phyloP scores from a whole-genome alignment of 169 alveolate species.

The Plasmodium chabaudi region DNA sequence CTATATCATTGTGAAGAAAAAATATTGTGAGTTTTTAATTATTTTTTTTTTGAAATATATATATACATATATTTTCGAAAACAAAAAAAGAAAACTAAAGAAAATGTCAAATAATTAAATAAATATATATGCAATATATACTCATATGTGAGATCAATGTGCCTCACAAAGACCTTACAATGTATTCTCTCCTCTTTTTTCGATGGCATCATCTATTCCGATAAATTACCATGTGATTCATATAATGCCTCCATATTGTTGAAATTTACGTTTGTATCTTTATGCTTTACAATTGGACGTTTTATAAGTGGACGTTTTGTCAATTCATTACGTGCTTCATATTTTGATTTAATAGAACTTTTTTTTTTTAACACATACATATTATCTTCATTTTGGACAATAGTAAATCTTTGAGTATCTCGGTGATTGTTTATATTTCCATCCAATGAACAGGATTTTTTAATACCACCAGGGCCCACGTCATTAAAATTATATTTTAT shows the following conservation, averaged over 20 bases:
- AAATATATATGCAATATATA: too few relatives aligned
- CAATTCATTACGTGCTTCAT: background rate
- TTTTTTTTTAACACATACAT: background rate
- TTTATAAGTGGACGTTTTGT: background rate
- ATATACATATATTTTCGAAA: too few relatives aligned
- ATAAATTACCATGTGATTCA: background rate
- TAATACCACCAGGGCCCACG: background rate
- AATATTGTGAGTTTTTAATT: too few relatives aligned
- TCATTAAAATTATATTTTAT: background rate
- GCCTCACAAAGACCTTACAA: too few relatives aligned
- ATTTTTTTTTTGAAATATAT: too few relatives aligned
- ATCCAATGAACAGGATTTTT: background rate
- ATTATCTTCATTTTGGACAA: conserved; percentile 5
- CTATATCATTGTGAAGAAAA: too few relatives aligned
- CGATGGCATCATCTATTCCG: too few relatives aligned
- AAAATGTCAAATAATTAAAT: too few relatives aligned
- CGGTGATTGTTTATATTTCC: background rate
- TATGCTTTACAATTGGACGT: background rate
- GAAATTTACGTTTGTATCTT: too few relatives aligned
- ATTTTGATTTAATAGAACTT: background rate
- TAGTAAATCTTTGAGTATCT: conserved; percentile 8
- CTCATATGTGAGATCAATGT: too few relatives aligned
- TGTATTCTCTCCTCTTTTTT: too few relatives aligned
- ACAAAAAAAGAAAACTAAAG: too few relatives aligned
- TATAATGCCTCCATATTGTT: background rate